These are phyloP conservation scores for Gonapodya prolifera DNA, from an alignment of 192 early-diverging fungal genomes.

Conservation along the genomic window DNA sequence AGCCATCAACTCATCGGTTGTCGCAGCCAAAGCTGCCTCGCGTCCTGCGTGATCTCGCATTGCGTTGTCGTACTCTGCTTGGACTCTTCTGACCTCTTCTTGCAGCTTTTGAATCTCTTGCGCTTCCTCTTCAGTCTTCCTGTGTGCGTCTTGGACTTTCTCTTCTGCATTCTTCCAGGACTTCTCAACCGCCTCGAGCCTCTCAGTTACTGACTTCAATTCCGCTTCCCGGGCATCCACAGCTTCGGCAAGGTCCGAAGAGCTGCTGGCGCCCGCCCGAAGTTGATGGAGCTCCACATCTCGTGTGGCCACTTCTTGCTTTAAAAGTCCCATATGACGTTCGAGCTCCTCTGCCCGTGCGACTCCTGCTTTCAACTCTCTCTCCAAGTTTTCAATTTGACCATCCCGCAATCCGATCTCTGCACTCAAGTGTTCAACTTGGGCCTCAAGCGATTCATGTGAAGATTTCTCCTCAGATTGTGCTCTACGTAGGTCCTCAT, in stretches of 20 bases:
- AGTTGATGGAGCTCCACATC: not conserved
- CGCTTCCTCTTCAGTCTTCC: slow-evolving; percentile 15
- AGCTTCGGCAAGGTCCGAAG: not conserved
- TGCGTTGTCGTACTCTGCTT: slow-evolving; percentile 6
- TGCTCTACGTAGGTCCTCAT: not conserved
- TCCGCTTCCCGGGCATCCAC: slow-evolving; percentile 6
- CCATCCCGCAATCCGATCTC: slow-evolving; percentile 11
- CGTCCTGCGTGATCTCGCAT: not conserved
- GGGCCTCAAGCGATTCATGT: not conserved
- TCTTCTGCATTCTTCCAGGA: slow-evolving; percentile 6
- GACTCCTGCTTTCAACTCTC: slow-evolving; percentile 6
- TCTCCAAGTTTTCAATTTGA: slow-evolving; percentile 10
- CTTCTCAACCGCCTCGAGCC: slow-evolving; percentile 7
- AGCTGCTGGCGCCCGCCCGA: not conserved
- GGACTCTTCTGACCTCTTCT: slow-evolving; percentile 12
- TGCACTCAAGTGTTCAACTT: slow-evolving; percentile 1
- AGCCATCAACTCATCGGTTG: not conserved
- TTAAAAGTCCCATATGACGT: slow-evolving; percentile 7
- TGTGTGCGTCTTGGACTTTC: slow-evolving; percentile 3
- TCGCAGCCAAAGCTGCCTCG: not conserved
- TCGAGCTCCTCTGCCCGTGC: not conserved
- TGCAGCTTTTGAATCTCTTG: slow-evolving; percentile 19
- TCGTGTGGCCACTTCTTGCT: slow-evolving; percentile 8
- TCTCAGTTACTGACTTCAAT: not conserved
- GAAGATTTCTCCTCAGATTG: not conserved